A percentile compares a stretch with the other conserved stretches of the same genome.
Evolutionary conservation across 176 grass and related monocot species (phyloP).

Genomic region (Elymus sibiricus): DNA sequence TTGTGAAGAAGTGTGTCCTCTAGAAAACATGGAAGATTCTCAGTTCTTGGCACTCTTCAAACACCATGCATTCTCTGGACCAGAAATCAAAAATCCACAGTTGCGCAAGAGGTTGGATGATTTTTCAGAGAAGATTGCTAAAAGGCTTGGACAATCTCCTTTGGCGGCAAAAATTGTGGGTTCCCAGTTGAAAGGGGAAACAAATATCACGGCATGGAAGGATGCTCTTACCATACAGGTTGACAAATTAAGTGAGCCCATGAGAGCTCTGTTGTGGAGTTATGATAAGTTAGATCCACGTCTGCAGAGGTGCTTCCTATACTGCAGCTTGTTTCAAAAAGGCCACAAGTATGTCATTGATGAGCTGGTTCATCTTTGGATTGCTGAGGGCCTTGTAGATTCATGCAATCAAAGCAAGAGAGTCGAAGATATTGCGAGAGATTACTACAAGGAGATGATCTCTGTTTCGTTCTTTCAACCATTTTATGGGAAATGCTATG

Average conservation of each 20-base stretch:
- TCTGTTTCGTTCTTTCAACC: not conserved
- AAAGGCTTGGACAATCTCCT: conserved; percentile 1
- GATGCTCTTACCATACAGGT: not conserved
- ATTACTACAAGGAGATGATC: not conserved
- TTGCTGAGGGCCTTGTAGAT: not conserved
- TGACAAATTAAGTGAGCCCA: not conserved
- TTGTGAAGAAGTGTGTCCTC: not conserved
- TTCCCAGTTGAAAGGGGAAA: not conserved
- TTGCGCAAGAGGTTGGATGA: not conserved
- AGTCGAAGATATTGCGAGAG: not conserved
- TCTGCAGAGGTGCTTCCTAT: conserved; percentile 5
- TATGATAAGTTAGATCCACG: not conserved
- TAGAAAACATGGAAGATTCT: not conserved
- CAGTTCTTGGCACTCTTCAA: conserved; percentile 15
- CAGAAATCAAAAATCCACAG: not conserved
- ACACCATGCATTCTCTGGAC: not conserved
- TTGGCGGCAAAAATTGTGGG: conserved; percentile 15
- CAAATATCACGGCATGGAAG: not conserved
- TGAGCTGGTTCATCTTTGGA: not conserved
- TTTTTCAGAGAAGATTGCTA: not conserved
- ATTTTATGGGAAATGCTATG: not conserved
- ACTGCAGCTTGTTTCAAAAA: conserved; percentile 13
- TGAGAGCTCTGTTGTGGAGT: not conserved
- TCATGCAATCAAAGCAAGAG: not conserved
- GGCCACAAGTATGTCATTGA: not conserved